Percentiles rank a stretch among this genome's conserved stretches.
These are phyloP conservation scores for Suillus paluster DNA, from an alignment of 768 basidiomycete species.

Conservation along the genomic window DNA sequence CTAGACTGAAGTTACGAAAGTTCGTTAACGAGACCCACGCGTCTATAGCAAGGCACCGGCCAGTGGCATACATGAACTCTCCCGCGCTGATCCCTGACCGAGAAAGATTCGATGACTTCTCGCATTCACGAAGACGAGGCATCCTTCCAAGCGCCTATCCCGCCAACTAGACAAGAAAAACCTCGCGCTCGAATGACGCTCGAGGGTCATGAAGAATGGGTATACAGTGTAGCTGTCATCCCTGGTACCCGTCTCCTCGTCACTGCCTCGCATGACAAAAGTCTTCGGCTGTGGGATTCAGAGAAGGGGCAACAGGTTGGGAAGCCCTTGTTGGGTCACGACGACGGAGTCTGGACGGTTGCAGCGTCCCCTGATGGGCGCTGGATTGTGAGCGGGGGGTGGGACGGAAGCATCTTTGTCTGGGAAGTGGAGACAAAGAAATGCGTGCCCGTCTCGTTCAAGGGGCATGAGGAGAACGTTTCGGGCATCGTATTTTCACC, in stretches of 20 bases:
- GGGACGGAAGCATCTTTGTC: not conserved
- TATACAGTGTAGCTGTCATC: not conserved
- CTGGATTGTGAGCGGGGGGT: conserved; percentile 5
- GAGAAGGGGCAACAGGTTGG: conserved; percentile 6
- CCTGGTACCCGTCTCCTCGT: conserved; percentile 3
- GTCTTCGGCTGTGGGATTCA: conserved; percentile 11
- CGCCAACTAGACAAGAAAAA: not conserved
- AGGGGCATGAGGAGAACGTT: conserved; percentile 13
- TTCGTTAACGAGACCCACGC: not conserved
- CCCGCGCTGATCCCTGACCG: not conserved
- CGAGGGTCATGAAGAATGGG: not conserved
- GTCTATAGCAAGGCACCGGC: not conserved
- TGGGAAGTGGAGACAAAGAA: conserved; percentile 51
- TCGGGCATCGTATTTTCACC: conserved; percentile 91
- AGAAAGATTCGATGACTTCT: not conserved
- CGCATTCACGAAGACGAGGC: not conserved
- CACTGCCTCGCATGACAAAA: conserved; percentile 16
- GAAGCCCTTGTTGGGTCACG: conserved; percentile 9
- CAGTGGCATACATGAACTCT: not conserved
- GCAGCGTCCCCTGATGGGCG: not conserved
- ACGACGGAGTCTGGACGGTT: not conserved
- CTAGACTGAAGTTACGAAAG: not conserved
- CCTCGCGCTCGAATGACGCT: not conserved
- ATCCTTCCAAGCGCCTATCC: not conserved
- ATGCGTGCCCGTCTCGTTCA: conserved; percentile 50